Evolutionary conservation across 768 basidiomycete species (phyloP), one percentile per base, ranked within the genome.

Genomic region (Polyporus arcularius): DNA sequence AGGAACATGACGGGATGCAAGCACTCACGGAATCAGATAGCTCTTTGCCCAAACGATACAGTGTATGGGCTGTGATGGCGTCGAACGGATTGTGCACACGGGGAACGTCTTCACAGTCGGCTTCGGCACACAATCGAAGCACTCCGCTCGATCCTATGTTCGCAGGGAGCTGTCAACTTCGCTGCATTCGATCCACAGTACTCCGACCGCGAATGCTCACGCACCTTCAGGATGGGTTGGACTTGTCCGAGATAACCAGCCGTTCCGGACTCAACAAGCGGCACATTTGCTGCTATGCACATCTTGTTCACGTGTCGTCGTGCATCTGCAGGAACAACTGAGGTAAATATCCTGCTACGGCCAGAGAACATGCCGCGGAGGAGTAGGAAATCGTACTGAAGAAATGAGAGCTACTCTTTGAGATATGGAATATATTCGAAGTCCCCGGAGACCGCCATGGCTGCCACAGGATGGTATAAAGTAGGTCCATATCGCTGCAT

Each of bases 31-130:
- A 68, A 98, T 84, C 12, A 99, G 86, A 77, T 98, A 98, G 58
- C 87, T 95, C 73, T 98, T 99, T 32, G 94, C 94, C 97, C 97
- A 99, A 2, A 98, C 96, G 51, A 99, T 98, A 70, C 96, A 99
- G 69, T 99, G 97, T 53, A 98, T 97, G 0, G 97, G 94, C 65
- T 96, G 96, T 58, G 90, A 93, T 0, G 97, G 97, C 0, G 97
- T 98, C 2, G 94, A 94, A 41, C 96, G 88, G 65, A 99, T 98
- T 0, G 97, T 98, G 73, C 97, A 99, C 10, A 98, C 96, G 0
- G 97, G 96, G 71, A 94, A 98, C 0, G 93, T 90, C 72, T 95
- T 98, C 0, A 95, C 94, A 0, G 91, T 90, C 1, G 90, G 89
- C 72, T 98, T 98, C 4, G 89, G 85, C n/a, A 92, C 82, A 67